Conservation (phyloP, 2,329 filamentous ascomycete genomes). For the Trichoderma asperellum region DNA sequence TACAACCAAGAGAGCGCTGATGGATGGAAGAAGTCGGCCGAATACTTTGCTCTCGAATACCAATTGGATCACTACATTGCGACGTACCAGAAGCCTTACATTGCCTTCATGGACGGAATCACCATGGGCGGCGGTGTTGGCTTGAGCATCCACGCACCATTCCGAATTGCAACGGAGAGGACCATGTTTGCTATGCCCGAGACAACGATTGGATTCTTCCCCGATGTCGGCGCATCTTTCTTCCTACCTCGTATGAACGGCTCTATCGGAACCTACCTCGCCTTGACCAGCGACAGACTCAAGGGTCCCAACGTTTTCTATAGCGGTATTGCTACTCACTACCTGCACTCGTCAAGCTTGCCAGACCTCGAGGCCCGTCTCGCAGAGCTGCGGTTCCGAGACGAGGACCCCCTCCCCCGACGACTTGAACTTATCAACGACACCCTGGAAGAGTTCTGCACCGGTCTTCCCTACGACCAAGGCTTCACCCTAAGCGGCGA, state of each 20-base stretch:
- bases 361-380: slow-evolving; percentile 81
- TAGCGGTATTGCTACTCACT: slow-evolving; percentile 91
- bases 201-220: slow-evolving; percentile 98
- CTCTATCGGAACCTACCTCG: slow-evolving; percentile 85
- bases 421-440: slow-evolving; percentile 76
- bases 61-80: slow-evolving; percentile 93
- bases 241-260: slow-evolving; percentile 92
- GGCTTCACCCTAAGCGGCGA: slow-evolving; percentile 69
- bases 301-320: slow-evolving; percentile 86
- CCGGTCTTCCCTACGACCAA: slow-evolving; percentile 78
- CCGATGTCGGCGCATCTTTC: slow-evolving; percentile 95
- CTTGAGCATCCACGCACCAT: slow-evolving; percentile 90
- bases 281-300: slow-evolving; percentile 83
- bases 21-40: slow-evolving; percentile 73
- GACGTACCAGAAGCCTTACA: slow-evolving; percentile 89
- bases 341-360: slow-evolving; percentile 87
- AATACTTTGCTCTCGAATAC: slow-evolving; percentile 96
- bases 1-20: slow-evolving; percentile 69
- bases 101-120: slow-evolving; percentile 95
- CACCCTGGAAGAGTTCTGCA: slow-evolving; percentile 90
- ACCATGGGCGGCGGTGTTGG: slow-evolving; percentile 99
- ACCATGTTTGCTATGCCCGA: slow-evolving; percentile 98
- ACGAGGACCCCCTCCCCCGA: slow-evolving; percentile 66
- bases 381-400: slow-evolving; percentile 85
- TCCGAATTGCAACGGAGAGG: slow-evolving; percentile 93